Conservation (phyloP, 208 protist species). For the Acanthamoeba culbertsoni region DNA sequence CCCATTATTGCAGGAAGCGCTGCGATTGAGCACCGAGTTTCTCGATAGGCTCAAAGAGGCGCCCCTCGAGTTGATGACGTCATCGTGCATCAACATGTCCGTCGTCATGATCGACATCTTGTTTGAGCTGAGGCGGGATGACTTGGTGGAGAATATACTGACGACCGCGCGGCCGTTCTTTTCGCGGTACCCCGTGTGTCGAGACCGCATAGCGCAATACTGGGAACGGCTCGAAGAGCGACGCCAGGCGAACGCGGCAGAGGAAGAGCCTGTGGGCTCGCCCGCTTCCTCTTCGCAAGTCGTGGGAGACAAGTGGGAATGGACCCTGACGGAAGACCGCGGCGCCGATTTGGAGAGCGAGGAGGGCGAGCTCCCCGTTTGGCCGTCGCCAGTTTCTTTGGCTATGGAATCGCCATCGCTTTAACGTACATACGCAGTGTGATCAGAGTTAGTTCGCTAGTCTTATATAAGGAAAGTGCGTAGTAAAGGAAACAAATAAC, state of each 20-base stretch:
- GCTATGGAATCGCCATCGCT: no score
- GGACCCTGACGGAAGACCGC: no score
- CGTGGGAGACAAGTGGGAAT: neutral
- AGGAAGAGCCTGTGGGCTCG: no score
- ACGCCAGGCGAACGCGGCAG: no score
- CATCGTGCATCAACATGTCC: neutral
- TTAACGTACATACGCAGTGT: no score
- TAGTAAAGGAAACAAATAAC: no score
- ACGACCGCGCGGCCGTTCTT: neutral
- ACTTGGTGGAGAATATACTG: neutral
- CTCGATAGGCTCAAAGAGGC: neutral
- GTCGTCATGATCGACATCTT: neutral
- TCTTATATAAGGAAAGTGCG: no score
- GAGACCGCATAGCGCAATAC: neutral
- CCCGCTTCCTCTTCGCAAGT: no score
- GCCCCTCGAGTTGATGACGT: neutral
- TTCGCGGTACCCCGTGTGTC: neutral
- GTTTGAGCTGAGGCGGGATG: neutral
- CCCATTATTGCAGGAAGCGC: neutral
- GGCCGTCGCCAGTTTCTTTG: no score
- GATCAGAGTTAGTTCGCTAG: no score
- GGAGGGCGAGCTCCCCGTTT: no score
- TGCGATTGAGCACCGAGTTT: neutral
- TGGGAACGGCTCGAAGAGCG: neutral
- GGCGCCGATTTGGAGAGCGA: no score